Base-by-base conservation (phyloP, 1,139 yeast species). In the Nadsonia commutata region DNA sequence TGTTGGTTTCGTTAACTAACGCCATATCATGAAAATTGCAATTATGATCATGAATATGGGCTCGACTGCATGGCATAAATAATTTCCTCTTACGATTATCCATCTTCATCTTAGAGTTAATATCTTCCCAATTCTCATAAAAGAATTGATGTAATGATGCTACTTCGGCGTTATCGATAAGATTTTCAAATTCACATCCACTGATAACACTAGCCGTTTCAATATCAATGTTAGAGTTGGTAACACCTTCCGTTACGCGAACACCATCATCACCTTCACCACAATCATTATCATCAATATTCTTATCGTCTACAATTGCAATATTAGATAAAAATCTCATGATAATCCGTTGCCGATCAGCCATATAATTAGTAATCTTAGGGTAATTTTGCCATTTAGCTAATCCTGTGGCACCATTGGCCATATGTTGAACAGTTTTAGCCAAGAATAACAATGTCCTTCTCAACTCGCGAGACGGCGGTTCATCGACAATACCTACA, bases 351-450 rank as follows among this genome's bases (percentile, higher is more conserved):
- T 27, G 33, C 5, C 33, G 33, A 16, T 16, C n/a, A 4, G n/a
- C n/a, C 33, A 27, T 27, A 16, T 27, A 27, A 13, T 27, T 16
- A 6, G 33, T 27, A 16, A 36, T 33, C 36, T 38, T 38, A 3
- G 42, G 31, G n/a, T 37, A 36, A n/a, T 40, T 42, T 20, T 42
- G 41, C 76, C 84, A 75, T 56, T 74, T 80, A 21, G 77, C 62
- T 17, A 78, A 65, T 2, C 68, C 64, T 11, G 78, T 64, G 0
- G 86, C 68, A 7, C 85, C 88, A 55, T 83, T 83, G 0, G 94
- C 95, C 70, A 84, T 73, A 51, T 80, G 76, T 60, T 86, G 95
- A 33, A 85, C 63, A 2, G 80, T 78, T 54, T 84, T 82, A 2
- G 93, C 95, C 41, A 85, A 63, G 46, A 80, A 78, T 58, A 85